Evolutionary conservation across 2,329 filamentous ascomycete species (phyloP).

Genomic region (Pyricularia sp.): DNA sequence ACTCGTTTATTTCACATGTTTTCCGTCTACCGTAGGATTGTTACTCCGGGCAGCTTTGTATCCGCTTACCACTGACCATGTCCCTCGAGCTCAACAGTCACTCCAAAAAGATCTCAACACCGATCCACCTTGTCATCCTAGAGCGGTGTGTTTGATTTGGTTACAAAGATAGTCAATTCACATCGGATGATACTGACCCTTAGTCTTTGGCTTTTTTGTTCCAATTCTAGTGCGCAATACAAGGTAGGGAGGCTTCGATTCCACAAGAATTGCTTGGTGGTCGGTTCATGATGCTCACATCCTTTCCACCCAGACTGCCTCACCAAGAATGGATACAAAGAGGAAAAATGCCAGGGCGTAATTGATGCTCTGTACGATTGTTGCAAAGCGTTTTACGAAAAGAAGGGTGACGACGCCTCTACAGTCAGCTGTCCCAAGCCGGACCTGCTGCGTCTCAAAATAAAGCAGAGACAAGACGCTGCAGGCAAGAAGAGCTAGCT

Average conservation of each 20-base stretch:
- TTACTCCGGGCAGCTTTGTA: background rate
- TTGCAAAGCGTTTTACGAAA: conserved; percentile 77
- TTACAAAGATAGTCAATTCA: background rate
- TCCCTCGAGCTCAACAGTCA: conserved; percentile 17
- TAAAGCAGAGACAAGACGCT: conserved; percentile 51
- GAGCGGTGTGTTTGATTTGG: conserved; percentile 47
- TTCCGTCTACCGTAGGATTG: background rate
- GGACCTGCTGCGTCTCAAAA: conserved; percentile 65
- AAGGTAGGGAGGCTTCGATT: conserved; percentile 41
- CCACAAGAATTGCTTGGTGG: background rate
- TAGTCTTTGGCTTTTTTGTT: conserved; percentile 4
- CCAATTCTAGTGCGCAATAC: conserved; percentile 63
- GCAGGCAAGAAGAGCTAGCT: background rate
- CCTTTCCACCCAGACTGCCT: conserved; percentile 53
- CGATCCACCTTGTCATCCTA: conserved; percentile 72
- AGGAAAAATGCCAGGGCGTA: conserved; percentile 65
- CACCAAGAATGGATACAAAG: conserved; percentile 70
- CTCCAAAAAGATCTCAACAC: conserved; percentile 58
- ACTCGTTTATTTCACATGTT: background rate
- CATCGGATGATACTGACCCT: background rate
- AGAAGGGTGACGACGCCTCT: conserved; percentile 61
- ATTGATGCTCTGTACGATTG: conserved; percentile 87
- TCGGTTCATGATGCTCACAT: conserved; percentile 7
- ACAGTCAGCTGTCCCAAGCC: conserved; percentile 80
- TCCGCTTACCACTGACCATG: background rate